A percentile compares a stretch with the other conserved stretches of the same genome.
phyloP scores from a whole-genome alignment of 441 rosid genomes.

The Euphorbia corollata region DNA sequence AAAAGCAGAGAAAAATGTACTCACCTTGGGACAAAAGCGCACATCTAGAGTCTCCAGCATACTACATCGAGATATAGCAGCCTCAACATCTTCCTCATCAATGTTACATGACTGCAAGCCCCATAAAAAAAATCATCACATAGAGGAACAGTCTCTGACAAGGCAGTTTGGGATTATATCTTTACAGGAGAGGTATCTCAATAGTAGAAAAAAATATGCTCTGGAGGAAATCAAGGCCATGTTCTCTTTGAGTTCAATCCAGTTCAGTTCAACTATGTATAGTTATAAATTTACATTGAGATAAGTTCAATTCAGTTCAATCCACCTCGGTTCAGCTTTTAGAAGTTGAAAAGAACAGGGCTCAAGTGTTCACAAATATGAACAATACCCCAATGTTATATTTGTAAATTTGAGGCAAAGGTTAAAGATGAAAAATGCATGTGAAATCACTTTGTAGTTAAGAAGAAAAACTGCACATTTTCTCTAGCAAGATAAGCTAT shows the following conservation, averaged over 20 bases:
- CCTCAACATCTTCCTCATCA: conserved; percentile 64
- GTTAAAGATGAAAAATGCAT: background rate
- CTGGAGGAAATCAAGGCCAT: too few relatives aligned
- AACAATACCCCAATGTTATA: too few relatives aligned
- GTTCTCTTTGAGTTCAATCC: too few relatives aligned
- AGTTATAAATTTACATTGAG: too few relatives aligned
- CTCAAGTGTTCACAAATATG: too few relatives aligned
- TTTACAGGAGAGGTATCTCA: background rate
- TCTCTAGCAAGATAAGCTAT: background rate
- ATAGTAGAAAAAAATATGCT: too few relatives aligned
- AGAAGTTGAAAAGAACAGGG: too few relatives aligned
- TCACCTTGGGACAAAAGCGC: conserved; percentile 86
- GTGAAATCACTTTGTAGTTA: background rate
- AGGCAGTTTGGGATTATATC: background rate
- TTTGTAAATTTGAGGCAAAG: too few relatives aligned
- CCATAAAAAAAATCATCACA: conserved; percentile 8
- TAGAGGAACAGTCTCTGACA: conserved; percentile 8
- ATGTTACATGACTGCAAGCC: conserved; percentile 63
- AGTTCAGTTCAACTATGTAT: too few relatives aligned
- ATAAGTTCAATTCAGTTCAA: too few relatives aligned
- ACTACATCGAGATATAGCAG: conserved; percentile 67
- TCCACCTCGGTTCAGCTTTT: too few relatives aligned
- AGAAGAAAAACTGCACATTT: background rate
- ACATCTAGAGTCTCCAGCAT: conserved; percentile 90
- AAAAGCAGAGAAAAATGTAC: conserved; percentile 11